These are phyloP conservation scores for Phytophthora sp. DNA, from an alignment of 352 stramenopile species.

Conservation along the genomic window DNA sequence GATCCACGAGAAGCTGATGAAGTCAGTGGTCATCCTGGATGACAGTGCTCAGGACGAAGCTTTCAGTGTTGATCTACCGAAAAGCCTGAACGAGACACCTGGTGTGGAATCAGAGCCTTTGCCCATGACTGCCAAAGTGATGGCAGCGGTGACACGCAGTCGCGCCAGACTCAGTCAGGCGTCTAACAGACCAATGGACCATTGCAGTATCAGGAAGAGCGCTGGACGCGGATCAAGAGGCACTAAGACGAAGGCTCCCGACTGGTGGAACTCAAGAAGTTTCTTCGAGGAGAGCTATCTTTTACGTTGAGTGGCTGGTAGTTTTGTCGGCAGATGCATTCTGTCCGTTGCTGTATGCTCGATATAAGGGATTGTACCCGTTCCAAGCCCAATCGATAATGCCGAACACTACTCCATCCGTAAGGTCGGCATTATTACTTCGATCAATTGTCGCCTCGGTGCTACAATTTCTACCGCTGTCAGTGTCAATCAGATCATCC, in stretches of 20 bases:
- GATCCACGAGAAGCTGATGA: slow-evolving; percentile 2
- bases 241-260: neutral
- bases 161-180: neutral
- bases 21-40: neutral
- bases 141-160: neutral
- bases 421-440: too few relatives aligned
- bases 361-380: too few relatives aligned
- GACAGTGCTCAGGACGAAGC: neutral
- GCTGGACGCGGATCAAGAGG: neutral
- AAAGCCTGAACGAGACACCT: neutral
- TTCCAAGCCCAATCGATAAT: too few relatives aligned
- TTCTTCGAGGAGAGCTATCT: slow-evolving; percentile 1
- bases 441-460: too few relatives aligned
- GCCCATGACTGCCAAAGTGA: neutral
- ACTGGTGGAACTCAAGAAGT: neutral
- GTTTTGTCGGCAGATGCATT: too few relatives aligned
- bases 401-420: too few relatives aligned
- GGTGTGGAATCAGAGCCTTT: neutral
- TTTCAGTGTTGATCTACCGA: too few relatives aligned
- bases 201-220: neutral
- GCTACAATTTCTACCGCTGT: too few relatives aligned
- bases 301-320: too few relatives aligned
- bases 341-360: too few relatives aligned
- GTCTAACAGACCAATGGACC: neutral
- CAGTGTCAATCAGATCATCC: too few relatives aligned